Conservation (phyloP, 768 basidiomycete species). For the Termitomyces sp. region DNA sequence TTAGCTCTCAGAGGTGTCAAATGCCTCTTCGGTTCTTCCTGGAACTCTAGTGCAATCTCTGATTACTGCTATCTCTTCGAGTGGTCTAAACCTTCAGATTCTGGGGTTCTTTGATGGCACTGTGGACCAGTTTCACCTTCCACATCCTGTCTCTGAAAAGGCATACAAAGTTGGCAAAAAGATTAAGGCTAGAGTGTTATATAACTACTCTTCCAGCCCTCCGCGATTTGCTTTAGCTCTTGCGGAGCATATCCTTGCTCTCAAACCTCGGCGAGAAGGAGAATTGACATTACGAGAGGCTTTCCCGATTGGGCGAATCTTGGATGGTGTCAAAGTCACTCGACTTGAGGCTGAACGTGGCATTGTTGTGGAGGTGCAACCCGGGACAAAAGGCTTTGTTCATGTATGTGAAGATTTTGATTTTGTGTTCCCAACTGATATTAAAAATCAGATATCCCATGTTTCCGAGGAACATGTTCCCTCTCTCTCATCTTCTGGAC, state of each 20-base stretch:
- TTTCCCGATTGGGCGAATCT: conserved; percentile 67
- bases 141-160: conserved; percentile 32
- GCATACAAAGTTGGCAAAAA: conserved; percentile 63
- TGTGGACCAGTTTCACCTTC: conserved; percentile 76
- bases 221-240: conserved; percentile 82
- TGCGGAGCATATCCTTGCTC: conserved; percentile 60
- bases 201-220: conserved; percentile 69
- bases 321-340: conserved; percentile 70
- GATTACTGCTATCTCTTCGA: conserved; percentile 68
- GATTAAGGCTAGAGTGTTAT: conserved; percentile 81
- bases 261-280: conserved; percentile 35
- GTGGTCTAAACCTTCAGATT: conserved; percentile 83
- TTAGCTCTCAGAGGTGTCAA: conserved; percentile 73
- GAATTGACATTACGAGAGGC: conserved; percentile 38
- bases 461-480: conserved; percentile 88
- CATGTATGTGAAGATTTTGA: conserved; percentile 54
- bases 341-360: conserved; percentile 82
- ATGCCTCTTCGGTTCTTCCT: conserved; percentile 79
- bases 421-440: conserved; percentile 6
- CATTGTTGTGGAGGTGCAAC: conserved; percentile 59
- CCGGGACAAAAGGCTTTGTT: conserved; percentile 71
- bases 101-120: conserved; percentile 92
- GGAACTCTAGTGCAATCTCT: conserved; percentile 78
- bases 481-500: conserved; percentile 68
- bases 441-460: conserved; percentile 74